phyloP scores from a whole-genome alignment of 441 rosid species.

The Mallotus japonicus region DNA sequence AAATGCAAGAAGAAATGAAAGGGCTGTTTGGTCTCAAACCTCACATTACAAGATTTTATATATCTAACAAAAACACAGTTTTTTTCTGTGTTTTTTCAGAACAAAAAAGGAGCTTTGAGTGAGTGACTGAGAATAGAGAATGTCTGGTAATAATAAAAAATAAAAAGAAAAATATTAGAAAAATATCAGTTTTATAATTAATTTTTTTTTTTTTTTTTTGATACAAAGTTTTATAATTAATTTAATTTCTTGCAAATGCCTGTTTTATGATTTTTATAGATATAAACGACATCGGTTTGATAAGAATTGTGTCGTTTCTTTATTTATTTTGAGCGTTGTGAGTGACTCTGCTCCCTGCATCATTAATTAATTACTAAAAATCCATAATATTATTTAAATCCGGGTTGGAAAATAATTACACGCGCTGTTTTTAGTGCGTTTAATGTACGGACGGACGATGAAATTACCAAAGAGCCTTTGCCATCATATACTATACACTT shows the following conservation, averaged over 20 bases:
- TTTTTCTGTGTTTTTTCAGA: background rate
- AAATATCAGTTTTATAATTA: background rate
- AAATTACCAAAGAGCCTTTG: background rate
- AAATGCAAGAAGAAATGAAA: background rate
- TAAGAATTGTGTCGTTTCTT: background rate
- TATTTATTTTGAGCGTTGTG: background rate
- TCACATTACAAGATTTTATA: background rate
- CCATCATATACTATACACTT: too few species aligned
- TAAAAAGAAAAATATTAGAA: background rate
- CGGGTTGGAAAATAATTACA: background rate
- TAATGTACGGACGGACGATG: background rate
- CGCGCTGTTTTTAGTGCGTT: background rate
- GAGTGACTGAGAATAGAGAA: constrained; percentile 12
- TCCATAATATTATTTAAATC: too few species aligned
- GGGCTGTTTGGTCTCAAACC: background rate
- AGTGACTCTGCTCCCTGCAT: background rate
- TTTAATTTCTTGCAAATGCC: too few species aligned
- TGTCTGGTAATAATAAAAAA: constrained; percentile 2
- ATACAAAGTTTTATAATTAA: too few species aligned
- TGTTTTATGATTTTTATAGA: too few species aligned
- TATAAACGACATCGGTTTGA: background rate
- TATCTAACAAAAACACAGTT: background rate
- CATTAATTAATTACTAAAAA: background rate
- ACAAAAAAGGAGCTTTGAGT: background rate
- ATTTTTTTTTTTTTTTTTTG: too few species aligned